phyloP scores from a whole-genome alignment of 2,329 filamentous ascomycete genomes.

The Neofusicoccum cordaticola region DNA sequence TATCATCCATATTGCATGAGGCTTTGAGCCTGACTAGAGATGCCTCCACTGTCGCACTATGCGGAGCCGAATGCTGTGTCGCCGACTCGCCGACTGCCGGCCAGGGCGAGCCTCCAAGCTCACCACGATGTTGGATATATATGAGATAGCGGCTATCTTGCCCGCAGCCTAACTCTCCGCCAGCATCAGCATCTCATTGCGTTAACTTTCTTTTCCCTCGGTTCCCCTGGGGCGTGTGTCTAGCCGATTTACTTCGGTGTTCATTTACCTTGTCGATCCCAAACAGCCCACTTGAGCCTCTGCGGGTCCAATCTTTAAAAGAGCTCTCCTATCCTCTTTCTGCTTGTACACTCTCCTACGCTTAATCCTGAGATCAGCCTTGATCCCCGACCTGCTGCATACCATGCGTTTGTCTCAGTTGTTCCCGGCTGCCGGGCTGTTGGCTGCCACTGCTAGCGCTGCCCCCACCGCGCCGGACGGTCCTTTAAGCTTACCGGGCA shows the following conservation, averaged over 20 bases:
- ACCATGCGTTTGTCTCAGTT: background rate
- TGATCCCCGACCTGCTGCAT: background rate
- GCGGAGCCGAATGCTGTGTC: slow-evolving; percentile 8
- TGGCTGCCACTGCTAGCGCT: background rate
- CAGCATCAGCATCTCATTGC: background rate
- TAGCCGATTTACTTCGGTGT: background rate
- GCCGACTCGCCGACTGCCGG: slow-evolving; percentile 4
- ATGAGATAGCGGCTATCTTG: background rate
- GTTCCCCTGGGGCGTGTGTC: background rate
- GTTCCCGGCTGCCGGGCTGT: background rate
- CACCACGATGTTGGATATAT: background rate
- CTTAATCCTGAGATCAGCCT: background rate
- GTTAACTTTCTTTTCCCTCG: background rate
- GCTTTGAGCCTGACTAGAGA: background rate
- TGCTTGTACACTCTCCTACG: background rate
- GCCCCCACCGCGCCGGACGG: background rate
- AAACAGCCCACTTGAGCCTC: background rate
- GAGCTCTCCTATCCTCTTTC: background rate
- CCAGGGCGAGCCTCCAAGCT: background rate
- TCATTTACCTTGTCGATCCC: background rate
- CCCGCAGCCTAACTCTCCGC: background rate
- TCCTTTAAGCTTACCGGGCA: background rate
- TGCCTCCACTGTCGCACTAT: background rate
- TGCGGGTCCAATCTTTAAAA: background rate
- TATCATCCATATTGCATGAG: background rate